phyloP scores from a whole-genome alignment of 2,329 filamentous ascomycete genomes.

The Mollisiaceae sp. region DNA sequence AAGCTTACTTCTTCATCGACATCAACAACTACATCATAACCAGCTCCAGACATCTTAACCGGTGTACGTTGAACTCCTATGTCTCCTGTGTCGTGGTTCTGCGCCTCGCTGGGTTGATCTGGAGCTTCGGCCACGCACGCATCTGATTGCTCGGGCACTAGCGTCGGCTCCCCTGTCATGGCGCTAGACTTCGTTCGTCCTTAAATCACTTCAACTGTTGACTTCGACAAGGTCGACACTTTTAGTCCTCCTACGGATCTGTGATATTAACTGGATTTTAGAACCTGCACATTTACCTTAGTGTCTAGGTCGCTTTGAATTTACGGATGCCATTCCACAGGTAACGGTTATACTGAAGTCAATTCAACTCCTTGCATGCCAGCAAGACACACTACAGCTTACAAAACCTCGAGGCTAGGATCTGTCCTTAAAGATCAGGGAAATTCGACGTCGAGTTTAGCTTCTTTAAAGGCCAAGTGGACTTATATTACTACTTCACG shows the following conservation, averaged over 20 bases:
- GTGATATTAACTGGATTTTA: background rate
- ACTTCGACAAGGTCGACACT: background rate
- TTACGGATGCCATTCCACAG: background rate
- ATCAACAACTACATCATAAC: slow-evolving; percentile 98
- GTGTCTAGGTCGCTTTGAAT: background rate
- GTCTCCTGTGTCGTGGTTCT: slow-evolving; percentile 9
- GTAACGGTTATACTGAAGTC: background rate
- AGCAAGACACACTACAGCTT: background rate
- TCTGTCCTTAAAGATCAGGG: background rate
- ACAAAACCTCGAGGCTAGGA: background rate
- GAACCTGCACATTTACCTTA: background rate
- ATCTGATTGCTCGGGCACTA: background rate
- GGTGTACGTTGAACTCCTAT: background rate
- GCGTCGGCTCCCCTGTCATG: background rate
- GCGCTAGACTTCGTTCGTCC: background rate
- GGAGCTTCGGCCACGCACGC: slow-evolving; percentile 3
- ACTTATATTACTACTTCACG: background rate
- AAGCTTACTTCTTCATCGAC: slow-evolving; percentile 85
- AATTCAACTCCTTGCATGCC: slow-evolving; percentile 3
- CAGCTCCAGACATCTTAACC: slow-evolving; percentile 54
- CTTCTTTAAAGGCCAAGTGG: background rate
- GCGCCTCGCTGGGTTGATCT: slow-evolving; percentile 1
- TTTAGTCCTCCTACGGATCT: background rate
- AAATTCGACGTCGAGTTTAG: background rate
- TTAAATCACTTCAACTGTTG: background rate